Evolutionary conservation across 331 rosid genomes (phyloP), one percentile per base, ranked within the genome.

Genomic region (Malus hybrid): DNA sequence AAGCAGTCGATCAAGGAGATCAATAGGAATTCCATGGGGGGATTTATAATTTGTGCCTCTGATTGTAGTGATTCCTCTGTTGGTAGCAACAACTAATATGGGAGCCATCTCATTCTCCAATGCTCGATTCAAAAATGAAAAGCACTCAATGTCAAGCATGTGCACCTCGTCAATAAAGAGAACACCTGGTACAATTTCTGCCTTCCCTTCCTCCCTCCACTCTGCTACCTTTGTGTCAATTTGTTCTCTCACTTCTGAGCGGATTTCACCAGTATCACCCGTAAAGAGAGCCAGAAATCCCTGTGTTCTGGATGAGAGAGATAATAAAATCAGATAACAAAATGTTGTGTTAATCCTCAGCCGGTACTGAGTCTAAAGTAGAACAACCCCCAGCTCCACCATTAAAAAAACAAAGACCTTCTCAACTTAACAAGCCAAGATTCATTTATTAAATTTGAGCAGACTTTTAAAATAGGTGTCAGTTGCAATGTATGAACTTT

Each of bases 201-300:
- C 99, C 82, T 95, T 95, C 80, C 98, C 99, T 89, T 95, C 99
- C 81, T 95, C 99, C 76, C 91, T 90, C 99, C 99, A 95, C 76
- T 95, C 98, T 29, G 99, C 99, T 46, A 95, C 99, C 82, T 95
- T 95, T 20, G 97, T 95, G 88, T 95, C 96, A 4, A 95, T 95
- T 79, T 95, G 99, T 80, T 95, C 99, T 77, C 99, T 92, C 75
- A 95, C 99, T 89, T 95, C 99, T 50, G 97, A 87, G 24, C 97
- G 97, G 74, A 95, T 95, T 86, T 95, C 99, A 61, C 99, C 99
- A 4, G 99, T 95, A 77, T 95, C 98, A 42, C 99, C 99, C 4
- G 99, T 92, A 84, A 95, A 95, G 76, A 92, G 96, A 50, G 99
- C 99, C 65, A 95, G 87, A 77, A 95, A 95, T 80, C 99, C 99